Evolutionary conservation across 2,329 filamentous ascomycete species (phyloP).

Genomic region (Colletotrichum phormii): DNA sequence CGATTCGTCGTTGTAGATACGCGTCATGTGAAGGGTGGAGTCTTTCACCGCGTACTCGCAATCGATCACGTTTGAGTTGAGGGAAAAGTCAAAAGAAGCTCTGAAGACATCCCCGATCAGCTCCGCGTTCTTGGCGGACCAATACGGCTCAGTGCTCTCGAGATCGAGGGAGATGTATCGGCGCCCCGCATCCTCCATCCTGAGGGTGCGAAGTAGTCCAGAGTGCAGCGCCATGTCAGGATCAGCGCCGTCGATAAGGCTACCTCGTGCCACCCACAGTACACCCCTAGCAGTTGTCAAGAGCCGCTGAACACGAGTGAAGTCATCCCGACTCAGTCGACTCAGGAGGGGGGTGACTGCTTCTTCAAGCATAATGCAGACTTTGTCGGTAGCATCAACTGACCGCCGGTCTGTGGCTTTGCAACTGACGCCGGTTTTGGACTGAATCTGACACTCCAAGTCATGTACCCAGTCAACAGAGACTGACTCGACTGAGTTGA

Average conservation of each 20-base stretch:
- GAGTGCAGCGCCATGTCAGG: conserved; percentile 19
- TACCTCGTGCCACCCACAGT: conserved; percentile 10
- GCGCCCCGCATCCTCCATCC: conserved; percentile 29
- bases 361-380: conserved; percentile 23
- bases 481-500: neutral
- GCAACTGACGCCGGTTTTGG: neutral
- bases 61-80: conserved; percentile 1
- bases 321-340: neutral
- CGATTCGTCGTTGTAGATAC: conserved; percentile 14
- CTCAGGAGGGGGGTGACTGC: conserved; percentile 3
- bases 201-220: conserved; percentile 32
- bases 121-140: neutral
- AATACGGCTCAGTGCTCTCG: neutral
- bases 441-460: neutral
- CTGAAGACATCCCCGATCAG: conserved; percentile 4
- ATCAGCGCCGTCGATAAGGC: neutral
- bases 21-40: conserved; percentile 1
- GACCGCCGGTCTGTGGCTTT: neutral
- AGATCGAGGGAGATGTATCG: conserved; percentile 35
- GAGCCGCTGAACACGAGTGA: neutral
- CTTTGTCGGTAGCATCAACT: conserved; percentile 6
- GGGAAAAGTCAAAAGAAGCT: conserved; percentile 6
- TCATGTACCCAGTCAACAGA: neutral
- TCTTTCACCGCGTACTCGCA: conserved; percentile 16
- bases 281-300: conserved; percentile 17